A percentile compares a stretch with the other conserved stretches of the same genome.
Conservation (phyloP, 208 protist genomes). For the Trypanosoma theileri region DNA sequence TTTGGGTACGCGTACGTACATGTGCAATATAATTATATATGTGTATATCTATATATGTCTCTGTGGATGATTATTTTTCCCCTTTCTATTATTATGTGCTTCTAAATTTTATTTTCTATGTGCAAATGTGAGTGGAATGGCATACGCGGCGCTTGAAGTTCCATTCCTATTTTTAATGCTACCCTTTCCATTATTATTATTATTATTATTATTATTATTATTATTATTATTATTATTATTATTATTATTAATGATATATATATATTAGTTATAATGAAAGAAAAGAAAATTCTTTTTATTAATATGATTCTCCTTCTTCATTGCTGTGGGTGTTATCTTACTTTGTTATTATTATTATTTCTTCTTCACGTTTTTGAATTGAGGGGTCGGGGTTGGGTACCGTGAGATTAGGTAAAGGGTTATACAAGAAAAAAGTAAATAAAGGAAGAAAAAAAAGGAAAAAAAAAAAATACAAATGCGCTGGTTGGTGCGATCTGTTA, state of each 20-base stretch:
- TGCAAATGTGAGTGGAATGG: no score
- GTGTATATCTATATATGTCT: slow-evolving; percentile 7
- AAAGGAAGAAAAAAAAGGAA: slow-evolving; percentile 2
- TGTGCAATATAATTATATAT: slow-evolving; percentile 1
- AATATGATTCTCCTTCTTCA: slow-evolving; percentile 17
- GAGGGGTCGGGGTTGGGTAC: neutral
- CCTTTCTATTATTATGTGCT: slow-evolving; percentile 6
- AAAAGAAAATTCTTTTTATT: slow-evolving; percentile 3
- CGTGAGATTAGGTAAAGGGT: neutral
- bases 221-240: slow-evolving; percentile 14
- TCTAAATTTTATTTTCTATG: slow-evolving; percentile 6
- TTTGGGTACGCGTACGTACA: no score
- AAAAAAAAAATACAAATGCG: no score
- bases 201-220: slow-evolving; percentile 8
- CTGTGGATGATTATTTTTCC: neutral
- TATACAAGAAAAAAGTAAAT: slow-evolving; percentile 14
- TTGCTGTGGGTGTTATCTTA: slow-evolving; percentile 10
- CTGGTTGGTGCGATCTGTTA: no score
- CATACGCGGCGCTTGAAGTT: no score
- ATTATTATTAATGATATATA: slow-evolving; percentile 15
- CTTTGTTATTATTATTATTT: slow-evolving; percentile 17
- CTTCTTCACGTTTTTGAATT: slow-evolving; percentile 9
- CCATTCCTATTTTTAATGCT: no score
- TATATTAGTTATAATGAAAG: no score
- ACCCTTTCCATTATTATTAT: neutral